These are phyloP conservation scores for Sutorius australiensis DNA, from an alignment of 768 basidiomycete genomes.

Conservation along the genomic window DNA sequence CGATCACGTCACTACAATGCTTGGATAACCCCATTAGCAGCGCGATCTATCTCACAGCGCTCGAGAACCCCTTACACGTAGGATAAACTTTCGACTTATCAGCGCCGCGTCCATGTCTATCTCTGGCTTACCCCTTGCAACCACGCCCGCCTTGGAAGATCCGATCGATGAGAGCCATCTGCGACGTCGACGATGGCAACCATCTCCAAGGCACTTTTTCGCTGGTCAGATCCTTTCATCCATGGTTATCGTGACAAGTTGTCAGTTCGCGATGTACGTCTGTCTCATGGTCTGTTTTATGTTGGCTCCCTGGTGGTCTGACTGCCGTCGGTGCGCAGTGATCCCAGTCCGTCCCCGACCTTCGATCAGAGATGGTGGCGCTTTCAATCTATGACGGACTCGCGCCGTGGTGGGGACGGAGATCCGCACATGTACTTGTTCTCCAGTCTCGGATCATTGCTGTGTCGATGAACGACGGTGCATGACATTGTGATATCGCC, in stretches of 20 bases:
- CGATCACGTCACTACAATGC: slow-evolving; percentile 3
- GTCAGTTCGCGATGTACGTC: not conserved
- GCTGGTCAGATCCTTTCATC: not conserved
- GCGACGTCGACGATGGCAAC: not conserved
- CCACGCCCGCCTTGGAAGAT: no score
- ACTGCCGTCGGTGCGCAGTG: not conserved
- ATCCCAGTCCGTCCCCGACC: not conserved
- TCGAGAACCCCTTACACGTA: not conserved
- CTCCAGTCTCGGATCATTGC: not conserved
- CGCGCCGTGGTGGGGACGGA: not conserved
- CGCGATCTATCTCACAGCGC: slow-evolving; percentile 2
- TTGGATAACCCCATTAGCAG: not conserved
- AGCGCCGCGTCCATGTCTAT: not conserved
- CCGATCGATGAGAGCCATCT: not conserved
- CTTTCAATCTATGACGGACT: not conserved
- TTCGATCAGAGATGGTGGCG: not conserved
- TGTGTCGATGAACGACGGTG: not conserved
- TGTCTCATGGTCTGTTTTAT: not conserved
- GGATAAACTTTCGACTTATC: not conserved
- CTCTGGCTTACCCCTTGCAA: not conserved
- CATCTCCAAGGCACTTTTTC: not conserved
- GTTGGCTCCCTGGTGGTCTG: not conserved
- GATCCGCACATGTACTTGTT: not conserved
- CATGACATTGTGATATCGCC: not conserved
- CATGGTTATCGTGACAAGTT: not conserved